Evolutionary conservation across 345 rosid species (phyloP).

Genomic region (Boechera retrofracta): DNA sequence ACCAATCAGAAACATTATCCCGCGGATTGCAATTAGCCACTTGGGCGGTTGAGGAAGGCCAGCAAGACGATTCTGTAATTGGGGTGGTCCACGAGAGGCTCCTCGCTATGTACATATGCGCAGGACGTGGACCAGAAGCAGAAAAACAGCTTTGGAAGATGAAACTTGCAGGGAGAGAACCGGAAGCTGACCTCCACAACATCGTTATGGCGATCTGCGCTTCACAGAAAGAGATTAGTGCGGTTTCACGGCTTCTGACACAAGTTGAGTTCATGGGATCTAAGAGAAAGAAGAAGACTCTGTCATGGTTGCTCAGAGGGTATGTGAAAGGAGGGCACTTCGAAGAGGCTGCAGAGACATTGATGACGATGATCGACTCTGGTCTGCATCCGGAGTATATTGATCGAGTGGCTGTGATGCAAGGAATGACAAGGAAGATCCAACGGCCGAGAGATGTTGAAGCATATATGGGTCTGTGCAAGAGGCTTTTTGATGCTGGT

Average conservation of each 20-base stretch:
- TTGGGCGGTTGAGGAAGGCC: conserved; percentile 78
- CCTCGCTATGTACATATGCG: conserved; percentile 88
- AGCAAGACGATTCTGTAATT: conserved; percentile 49
- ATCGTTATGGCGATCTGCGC: conserved; percentile 90
- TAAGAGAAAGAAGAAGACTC: conserved; percentile 61
- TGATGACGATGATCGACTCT: conserved; percentile 71
- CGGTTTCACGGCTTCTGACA: conserved; percentile 66
- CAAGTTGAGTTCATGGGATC: conserved; percentile 59
- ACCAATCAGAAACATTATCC: conserved; percentile 73
- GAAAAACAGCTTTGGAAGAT: conserved; percentile 93
- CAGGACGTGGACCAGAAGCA: conserved; percentile 82
- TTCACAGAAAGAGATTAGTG: conserved; percentile 66
- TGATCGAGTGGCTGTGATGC: conserved; percentile 88
- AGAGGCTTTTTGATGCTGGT: conserved; percentile 63
- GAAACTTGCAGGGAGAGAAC: conserved; percentile 84
- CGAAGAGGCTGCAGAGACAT: conserved; percentile 74
- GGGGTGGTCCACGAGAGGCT: conserved; percentile 87
- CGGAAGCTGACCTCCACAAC: conserved; percentile 78
- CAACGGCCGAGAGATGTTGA: conserved; percentile 62
- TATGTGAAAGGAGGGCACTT: conserved; percentile 85
- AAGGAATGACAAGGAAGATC: conserved; percentile 77
- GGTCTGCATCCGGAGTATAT: conserved; percentile 80
- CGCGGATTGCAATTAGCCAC: conserved; percentile 62
- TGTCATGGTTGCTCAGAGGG: conserved; percentile 87
- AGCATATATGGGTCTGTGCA: conserved; percentile 72